Conservation (phyloP, 1,139 yeast genomes). For the Ashbya aceris region DNA sequence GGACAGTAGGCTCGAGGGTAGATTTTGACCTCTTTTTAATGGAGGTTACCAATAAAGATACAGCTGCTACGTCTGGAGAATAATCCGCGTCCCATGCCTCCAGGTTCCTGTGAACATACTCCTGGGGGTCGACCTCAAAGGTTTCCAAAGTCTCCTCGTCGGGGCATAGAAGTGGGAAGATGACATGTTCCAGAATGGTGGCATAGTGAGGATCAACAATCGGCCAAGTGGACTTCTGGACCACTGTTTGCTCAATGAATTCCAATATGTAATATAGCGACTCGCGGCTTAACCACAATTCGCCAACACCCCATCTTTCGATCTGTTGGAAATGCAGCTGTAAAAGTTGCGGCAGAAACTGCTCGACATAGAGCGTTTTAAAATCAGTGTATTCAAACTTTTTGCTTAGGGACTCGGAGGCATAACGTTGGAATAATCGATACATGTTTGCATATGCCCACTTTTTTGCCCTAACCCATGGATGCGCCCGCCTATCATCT, state of each 20-base stretch:
- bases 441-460: slow-evolving; percentile 81
- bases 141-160: slow-evolving; percentile 59
- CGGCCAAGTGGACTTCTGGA: slow-evolving; percentile 61
- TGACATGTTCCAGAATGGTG: slow-evolving; percentile 57
- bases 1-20: slow-evolving; percentile 54
- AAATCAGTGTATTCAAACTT: slow-evolving; percentile 47
- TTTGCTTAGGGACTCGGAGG: slow-evolving; percentile 41
- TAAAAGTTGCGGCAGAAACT: slow-evolving; percentile 68
- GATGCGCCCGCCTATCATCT: slow-evolving; percentile 39
- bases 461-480: slow-evolving; percentile 75
- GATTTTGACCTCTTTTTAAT: slow-evolving; percentile 56
- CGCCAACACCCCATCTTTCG: slow-evolving; percentile 60
- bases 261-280: slow-evolving; percentile 58
- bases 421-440: slow-evolving; percentile 69
- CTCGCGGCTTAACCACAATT: slow-evolving; percentile 62
- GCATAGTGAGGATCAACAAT: slow-evolving; percentile 62
- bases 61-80: slow-evolving; percentile 62
- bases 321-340: slow-evolving; percentile 55
- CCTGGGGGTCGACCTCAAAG: slow-evolving; percentile 85
- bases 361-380: slow-evolving; percentile 37
- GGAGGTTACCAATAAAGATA: slow-evolving; percentile 52
- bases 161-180: slow-evolving; percentile 73
- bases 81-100: slow-evolving; percentile 54
- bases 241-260: slow-evolving; percentile 63
- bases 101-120: slow-evolving; percentile 72